A percentile compares a stretch with the other conserved stretches of the same genome.
phyloP scores from a whole-genome alignment of 352 stramenopile genomes.

The Phytophthora sp. region DNA sequence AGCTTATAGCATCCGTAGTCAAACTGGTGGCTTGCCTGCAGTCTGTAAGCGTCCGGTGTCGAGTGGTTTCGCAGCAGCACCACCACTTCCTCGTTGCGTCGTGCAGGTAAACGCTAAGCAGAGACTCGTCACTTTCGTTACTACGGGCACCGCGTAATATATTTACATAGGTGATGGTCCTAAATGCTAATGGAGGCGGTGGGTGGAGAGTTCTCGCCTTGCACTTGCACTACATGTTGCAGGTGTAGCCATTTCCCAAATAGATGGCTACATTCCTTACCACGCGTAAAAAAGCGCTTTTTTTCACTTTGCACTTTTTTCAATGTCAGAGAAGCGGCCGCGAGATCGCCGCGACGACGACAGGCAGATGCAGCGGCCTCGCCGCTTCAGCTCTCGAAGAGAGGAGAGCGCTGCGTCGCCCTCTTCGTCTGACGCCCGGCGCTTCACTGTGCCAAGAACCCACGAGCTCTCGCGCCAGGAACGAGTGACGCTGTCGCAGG shows the following conservation, averaged over 20 bases:
- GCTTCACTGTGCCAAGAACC: slow-evolving; percentile 27
- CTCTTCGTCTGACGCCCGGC: not conserved
- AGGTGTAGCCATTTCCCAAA: not conserved
- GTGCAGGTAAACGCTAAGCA: not conserved
- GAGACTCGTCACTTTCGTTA: not conserved
- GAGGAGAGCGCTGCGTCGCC: not conserved
- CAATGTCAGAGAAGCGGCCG: slow-evolving; percentile 26
- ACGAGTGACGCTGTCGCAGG: slow-evolving; percentile 22
- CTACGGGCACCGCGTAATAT: not conserved
- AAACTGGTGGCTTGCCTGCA: not conserved
- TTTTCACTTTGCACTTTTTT: no score
- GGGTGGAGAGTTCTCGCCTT: no score
- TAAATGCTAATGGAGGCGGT: not conserved
- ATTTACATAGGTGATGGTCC: no score
- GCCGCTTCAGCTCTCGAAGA: not conserved
- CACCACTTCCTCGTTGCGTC: not conserved
- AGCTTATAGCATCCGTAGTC: no score
- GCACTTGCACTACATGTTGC: no score
- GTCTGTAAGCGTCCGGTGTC: not conserved
- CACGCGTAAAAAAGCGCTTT: not conserved
- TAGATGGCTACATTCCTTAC: not conserved
- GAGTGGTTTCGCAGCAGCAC: not conserved
- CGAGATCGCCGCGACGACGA: not conserved
- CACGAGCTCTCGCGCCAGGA: slow-evolving; percentile 37
- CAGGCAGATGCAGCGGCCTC: not conserved